These are phyloP conservation scores for Apiospora rasikravindrae DNA, from an alignment of 2,329 filamentous ascomycete genomes.

Conservation along the genomic window DNA sequence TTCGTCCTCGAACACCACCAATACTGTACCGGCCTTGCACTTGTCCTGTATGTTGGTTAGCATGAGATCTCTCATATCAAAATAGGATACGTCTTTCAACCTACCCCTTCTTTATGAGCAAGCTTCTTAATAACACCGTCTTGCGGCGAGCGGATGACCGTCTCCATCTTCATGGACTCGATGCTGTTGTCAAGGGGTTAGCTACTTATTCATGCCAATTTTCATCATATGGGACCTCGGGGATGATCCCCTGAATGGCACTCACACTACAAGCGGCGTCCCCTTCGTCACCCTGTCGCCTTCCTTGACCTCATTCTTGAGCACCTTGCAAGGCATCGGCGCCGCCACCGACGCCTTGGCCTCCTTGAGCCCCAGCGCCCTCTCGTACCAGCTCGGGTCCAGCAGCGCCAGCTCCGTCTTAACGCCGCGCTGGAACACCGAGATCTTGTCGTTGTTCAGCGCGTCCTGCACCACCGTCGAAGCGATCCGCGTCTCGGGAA, in stretches of 20 bases:
- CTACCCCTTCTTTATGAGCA: conserved; percentile 76
- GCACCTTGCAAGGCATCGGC: conserved; percentile 96
- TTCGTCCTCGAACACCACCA: conserved; percentile 73
- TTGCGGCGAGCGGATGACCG: conserved; percentile 78
- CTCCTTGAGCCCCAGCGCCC: conserved; percentile 84
- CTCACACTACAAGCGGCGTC: conserved; percentile 81
- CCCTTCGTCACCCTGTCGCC: conserved; percentile 86
- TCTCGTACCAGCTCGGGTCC: conserved; percentile 80
- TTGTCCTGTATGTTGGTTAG: conserved; percentile 61
- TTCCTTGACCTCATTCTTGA: conserved; percentile 85
- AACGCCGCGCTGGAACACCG: conserved; percentile 75
- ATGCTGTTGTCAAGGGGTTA: conserved; percentile 55
- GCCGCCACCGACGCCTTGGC: conserved; percentile 81
- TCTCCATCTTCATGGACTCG: conserved; percentile 92
- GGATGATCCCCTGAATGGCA: background rate
- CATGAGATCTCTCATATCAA: conserved; percentile 6
- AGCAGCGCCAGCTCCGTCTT: conserved; percentile 64
- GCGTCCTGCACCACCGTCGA: conserved; percentile 74
- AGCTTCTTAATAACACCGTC: conserved; percentile 73
- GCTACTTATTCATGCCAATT: background rate
- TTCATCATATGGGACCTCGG: background rate
- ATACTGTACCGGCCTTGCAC: conserved; percentile 76
- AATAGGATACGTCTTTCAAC: conserved; percentile 34
- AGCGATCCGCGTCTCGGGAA: conserved; percentile 78
- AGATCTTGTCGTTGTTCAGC: conserved; percentile 62